Evolutionary conservation across 2,329 filamentous ascomycete genomes (phyloP).

Genomic region (Alternaria ventricosa): DNA sequence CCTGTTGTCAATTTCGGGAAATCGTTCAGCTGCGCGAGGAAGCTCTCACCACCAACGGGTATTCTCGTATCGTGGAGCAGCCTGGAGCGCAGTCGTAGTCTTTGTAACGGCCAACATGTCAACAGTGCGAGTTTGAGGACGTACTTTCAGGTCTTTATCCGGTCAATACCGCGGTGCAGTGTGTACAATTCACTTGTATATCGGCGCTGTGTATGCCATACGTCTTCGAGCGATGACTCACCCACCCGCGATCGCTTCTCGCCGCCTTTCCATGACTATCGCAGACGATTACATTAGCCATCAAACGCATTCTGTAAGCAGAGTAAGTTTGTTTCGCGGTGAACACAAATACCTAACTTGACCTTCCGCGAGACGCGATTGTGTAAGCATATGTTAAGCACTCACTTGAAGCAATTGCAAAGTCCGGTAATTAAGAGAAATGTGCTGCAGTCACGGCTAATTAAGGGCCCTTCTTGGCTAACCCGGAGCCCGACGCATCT

Average conservation of each 20-base stretch:
- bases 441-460: conserved; percentile 23
- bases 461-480: conserved; percentile 18
- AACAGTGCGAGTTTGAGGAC: background rate
- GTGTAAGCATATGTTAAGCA: conserved; percentile 42
- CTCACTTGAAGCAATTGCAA: conserved; percentile 4
- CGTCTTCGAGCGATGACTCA: conserved; percentile 4
- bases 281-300: conserved; percentile 21
- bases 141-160: background rate
- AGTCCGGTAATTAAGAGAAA: conserved; percentile 34
- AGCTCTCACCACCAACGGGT: conserved; percentile 29
- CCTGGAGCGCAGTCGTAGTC: background rate
- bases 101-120: background rate
- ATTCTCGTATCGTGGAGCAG: conserved; percentile 37
- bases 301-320: conserved; percentile 30
- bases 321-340: background rate
- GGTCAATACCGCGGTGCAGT: background rate
- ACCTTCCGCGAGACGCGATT: conserved; percentile 11
- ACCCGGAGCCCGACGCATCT: background rate
- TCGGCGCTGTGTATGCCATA: background rate
- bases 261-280: background rate
- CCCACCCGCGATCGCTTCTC: background rate
- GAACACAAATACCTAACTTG: conserved; percentile 1
- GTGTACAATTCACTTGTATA: background rate
- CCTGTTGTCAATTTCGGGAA: conserved; percentile 28
- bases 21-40: conserved; percentile 21